These are phyloP conservation scores for Clavispora vitiphila DNA, from an alignment of 805 yeast genomes.

Conservation along the genomic window DNA sequence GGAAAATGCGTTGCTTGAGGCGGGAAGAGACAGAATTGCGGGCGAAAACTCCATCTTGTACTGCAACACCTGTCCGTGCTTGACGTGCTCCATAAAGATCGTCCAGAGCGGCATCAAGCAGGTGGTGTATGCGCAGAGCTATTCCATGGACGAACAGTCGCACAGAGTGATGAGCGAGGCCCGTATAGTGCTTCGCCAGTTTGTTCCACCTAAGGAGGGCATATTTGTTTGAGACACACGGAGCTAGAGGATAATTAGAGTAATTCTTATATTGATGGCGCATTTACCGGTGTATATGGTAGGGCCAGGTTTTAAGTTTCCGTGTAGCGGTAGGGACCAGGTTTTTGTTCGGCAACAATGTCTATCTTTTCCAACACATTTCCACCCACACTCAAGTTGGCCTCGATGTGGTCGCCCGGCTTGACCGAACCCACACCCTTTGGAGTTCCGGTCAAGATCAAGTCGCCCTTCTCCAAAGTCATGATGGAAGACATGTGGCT, in stretches of 20 bases:
- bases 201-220: conserved; percentile 37
- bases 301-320: conserved; percentile 19
- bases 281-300: no score
- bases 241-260: no score
- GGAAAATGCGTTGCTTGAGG: conserved; percentile 90
- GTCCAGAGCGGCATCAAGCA: conserved; percentile 88
- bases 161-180: conserved; percentile 69
- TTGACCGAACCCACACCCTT: conserved; percentile 86
- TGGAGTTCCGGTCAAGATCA: conserved; percentile 94
- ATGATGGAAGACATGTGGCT: conserved; percentile 80
- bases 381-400: conserved; percentile 56
- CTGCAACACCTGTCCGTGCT: conserved; percentile 96
- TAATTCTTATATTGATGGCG: no score
- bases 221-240: conserved; percentile 29
- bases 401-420: conserved; percentile 76
- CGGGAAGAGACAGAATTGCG: conserved; percentile 79
- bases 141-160: conserved; percentile 84
- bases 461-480: conserved; percentile 88
- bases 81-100: conserved; percentile 92
- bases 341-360: conserved; percentile 49
- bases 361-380: conserved; percentile 46
- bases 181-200: conserved; percentile 60
- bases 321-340: conserved; percentile 39
- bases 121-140: conserved; percentile 89
- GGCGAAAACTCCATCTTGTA: conserved; percentile 62